These are phyloP conservation scores for Tilletia caries DNA, from an alignment of 1,284 basidiomycete genomes.

Conservation along the genomic window DNA sequence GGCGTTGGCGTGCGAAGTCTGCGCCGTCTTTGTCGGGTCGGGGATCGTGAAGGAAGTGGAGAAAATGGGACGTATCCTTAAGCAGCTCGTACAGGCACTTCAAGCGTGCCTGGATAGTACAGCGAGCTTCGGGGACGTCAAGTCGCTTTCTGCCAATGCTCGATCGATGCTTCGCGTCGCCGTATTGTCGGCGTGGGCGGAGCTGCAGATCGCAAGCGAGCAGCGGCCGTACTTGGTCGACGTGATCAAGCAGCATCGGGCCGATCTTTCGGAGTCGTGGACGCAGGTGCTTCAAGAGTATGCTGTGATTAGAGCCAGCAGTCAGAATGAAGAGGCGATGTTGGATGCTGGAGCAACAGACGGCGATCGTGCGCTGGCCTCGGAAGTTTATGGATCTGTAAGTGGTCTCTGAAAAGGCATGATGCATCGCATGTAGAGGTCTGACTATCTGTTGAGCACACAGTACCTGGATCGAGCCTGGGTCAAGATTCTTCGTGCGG, in stretches of 20 bases:
- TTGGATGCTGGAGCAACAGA: constrained; percentile 1
- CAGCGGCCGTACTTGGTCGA: constrained; percentile 73
- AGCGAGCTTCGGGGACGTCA: constrained; percentile 74
- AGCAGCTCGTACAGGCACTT: constrained; percentile 72
- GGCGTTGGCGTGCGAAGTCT: constrained; percentile 85
- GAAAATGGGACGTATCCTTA: constrained; percentile 90
- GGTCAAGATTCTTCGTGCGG: constrained; percentile 78
- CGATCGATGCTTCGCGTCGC: constrained; percentile 92
- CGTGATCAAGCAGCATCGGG: constrained; percentile 78
- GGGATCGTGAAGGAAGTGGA: constrained; percentile 87
- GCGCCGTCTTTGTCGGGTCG: constrained; percentile 89
- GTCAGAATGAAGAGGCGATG: constrained; percentile 2
- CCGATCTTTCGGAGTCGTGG: constrained; percentile 78
- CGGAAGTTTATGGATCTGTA: constrained; percentile 10
- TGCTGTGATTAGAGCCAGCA: constrained; percentile 66
- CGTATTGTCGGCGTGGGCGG: constrained; percentile 90
- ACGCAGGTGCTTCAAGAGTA: constrained; percentile 84
- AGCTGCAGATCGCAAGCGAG: constrained; percentile 75
- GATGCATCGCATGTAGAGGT: too few relatives aligned
- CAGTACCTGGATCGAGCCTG: constrained; percentile 69
- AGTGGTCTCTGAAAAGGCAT: too few relatives aligned
- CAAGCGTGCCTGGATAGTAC: constrained; percentile 75
- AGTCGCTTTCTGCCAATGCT: constrained; percentile 84
- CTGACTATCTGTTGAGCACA: constrained; percentile 76
- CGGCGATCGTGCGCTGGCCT: constrained; percentile 7